These are phyloP conservation scores for Metroxylon sagu DNA, from an alignment of 176 grass and related monocot genomes.

Conservation along the genomic window DNA sequence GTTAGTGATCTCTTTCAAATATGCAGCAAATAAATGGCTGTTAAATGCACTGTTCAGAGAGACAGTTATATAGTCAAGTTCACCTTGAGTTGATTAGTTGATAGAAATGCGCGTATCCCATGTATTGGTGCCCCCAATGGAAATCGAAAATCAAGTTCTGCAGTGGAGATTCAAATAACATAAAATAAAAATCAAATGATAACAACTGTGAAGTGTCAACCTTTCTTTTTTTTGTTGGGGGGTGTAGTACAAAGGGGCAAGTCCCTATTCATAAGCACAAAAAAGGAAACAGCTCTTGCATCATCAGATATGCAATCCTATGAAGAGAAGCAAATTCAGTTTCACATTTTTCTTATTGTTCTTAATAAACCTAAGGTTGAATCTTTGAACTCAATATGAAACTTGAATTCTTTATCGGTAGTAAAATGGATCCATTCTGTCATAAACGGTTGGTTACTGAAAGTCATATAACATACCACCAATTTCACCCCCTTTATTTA, in stretches of 20 bases:
- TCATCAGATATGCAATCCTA: too few relatives aligned
- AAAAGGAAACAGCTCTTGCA: too few relatives aligned
- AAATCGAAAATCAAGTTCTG: slow-evolving; percentile 99
- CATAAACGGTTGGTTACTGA: background rate
- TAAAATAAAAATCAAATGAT: background rate
- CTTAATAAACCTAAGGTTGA: too few relatives aligned
- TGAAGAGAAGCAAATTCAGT: too few relatives aligned
- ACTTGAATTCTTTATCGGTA: slow-evolving; percentile 3
- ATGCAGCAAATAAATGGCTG: too few relatives aligned
- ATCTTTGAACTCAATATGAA: background rate
- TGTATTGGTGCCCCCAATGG: slow-evolving; percentile 85
- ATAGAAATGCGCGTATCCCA: slow-evolving; percentile 88
- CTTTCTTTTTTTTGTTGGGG: too few relatives aligned
- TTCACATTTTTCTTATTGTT: too few relatives aligned
- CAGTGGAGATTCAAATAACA: slow-evolving; percentile 18
- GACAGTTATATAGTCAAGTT: background rate
- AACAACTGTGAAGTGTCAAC: background rate
- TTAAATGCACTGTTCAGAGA: too few relatives aligned
- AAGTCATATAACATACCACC: slow-evolving; percentile 52
- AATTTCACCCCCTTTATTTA: slow-evolving; percentile 77
- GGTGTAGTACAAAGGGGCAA: too few relatives aligned
- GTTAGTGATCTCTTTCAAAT: too few relatives aligned
- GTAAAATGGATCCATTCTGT: background rate
- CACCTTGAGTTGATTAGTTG: slow-evolving; percentile 92
- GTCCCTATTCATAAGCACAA: too few relatives aligned